These are phyloP conservation scores for Rhododendron griersonianum DNA, from an alignment of 148 eudicot genomes.

Conservation along the genomic window DNA sequence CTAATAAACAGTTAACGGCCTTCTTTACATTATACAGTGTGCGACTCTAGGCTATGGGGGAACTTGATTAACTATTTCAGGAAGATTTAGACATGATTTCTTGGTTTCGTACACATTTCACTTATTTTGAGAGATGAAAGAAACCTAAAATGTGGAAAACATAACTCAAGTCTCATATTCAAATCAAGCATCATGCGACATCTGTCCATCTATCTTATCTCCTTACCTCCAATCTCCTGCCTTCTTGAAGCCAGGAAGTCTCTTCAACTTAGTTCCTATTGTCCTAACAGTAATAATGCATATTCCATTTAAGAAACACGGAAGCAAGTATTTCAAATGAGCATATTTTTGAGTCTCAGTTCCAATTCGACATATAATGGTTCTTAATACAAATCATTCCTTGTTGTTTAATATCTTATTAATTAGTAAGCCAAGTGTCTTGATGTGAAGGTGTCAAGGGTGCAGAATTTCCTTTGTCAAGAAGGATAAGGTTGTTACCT, in stretches of 20 bases:
- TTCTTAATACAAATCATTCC: not conserved
- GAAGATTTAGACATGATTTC: not conserved
- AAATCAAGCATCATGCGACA: not conserved
- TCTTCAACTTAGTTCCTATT: not conserved
- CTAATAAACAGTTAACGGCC: too few species aligned
- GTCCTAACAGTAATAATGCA: not conserved
- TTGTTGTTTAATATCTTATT: not conserved
- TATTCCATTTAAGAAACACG: not conserved
- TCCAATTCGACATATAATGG: not conserved
- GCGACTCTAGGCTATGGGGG: not conserved
- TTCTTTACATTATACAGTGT: not conserved
- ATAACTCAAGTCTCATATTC: not conserved
- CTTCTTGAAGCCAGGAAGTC: not conserved
- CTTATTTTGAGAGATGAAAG: not conserved
- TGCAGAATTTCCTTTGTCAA: conserved; percentile 12
- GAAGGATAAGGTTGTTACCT: conserved; percentile 10
- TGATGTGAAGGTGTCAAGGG: conserved; percentile 21
- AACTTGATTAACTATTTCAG: not conserved
- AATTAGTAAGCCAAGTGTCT: not conserved
- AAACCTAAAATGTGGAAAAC: not conserved
- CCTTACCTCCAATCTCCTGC: not conserved
- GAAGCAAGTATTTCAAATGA: not conserved
- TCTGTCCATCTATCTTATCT: not conserved
- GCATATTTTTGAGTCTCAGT: not conserved
- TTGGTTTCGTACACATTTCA: not conserved